Evolutionary conservation across 228 moss, liverwort and hornwort species (phyloP).

Genomic region (Sphagnum fallax): DNA sequence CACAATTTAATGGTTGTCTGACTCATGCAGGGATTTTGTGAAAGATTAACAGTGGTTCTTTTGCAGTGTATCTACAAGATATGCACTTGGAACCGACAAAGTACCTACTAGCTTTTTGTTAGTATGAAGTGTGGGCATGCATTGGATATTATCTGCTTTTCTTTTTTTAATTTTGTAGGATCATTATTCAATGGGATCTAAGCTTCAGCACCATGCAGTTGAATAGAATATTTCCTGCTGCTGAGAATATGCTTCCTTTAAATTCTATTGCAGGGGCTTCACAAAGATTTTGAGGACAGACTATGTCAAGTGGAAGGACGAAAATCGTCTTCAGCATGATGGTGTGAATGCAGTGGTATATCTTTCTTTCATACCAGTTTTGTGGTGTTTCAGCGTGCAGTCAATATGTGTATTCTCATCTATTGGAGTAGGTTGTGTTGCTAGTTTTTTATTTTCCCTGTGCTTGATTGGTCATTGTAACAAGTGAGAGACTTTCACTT

Average conservation of each 20-base stretch:
- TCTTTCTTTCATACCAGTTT: neutral
- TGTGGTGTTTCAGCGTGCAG: neutral
- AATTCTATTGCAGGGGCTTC: slow-evolving; percentile 42
- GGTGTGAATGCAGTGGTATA: slow-evolving; percentile 74
- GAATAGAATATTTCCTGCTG: neutral
- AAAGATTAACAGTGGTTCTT: neutral
- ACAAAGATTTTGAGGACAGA: slow-evolving; percentile 65
- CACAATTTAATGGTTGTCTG: neutral
- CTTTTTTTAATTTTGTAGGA: neutral
- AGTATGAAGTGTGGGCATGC: neutral
- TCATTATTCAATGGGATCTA: neutral
- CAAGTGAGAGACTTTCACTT: neutral
- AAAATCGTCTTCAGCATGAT: slow-evolving; percentile 52
- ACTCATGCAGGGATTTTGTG: neutral
- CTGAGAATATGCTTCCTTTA: neutral
- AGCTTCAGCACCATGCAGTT: neutral
- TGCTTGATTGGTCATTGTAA: neutral
- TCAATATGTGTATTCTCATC: neutral
- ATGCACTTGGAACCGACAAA: neutral
- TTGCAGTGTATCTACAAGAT: neutral
- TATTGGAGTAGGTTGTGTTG: neutral
- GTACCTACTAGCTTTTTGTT: neutral
- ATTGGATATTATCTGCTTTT: neutral
- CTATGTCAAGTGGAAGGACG: slow-evolving; percentile 82
- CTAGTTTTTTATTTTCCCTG: neutral